phyloP scores from a whole-genome alignment of 2,329 filamentous ascomycete genomes.

The Ascochyta viciae-villosae region DNA sequence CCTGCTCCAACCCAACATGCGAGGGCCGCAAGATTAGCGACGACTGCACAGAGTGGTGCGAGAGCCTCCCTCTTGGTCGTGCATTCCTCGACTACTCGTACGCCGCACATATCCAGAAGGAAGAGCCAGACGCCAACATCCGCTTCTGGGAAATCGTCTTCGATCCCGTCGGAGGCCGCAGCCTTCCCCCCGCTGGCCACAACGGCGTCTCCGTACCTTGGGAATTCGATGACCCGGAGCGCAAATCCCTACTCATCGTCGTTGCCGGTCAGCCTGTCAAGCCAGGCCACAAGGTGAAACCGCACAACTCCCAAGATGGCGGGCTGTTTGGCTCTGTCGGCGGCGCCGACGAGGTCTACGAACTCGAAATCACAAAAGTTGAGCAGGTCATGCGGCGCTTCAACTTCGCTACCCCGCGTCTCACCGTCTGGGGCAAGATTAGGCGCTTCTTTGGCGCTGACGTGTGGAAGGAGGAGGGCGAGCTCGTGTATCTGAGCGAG shows the following conservation, averaged over 20 bases:
- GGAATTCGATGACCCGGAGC: conserved; percentile 31
- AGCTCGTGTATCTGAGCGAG: conserved; percentile 34
- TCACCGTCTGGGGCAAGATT: conserved; percentile 28
- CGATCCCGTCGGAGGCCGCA: conserved; percentile 37
- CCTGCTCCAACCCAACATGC: conserved; percentile 29
- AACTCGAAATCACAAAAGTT: conserved; percentile 35
- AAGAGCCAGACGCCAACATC: conserved; percentile 18
- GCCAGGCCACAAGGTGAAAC: conserved; percentile 12
- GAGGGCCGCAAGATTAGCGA: conserved; percentile 1
- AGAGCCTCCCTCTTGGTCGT: conserved; percentile 16
- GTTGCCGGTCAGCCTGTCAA: conserved; percentile 28
- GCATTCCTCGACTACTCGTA: conserved; percentile 36
- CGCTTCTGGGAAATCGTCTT: conserved; percentile 40
- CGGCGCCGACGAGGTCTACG: conserved; percentile 26
- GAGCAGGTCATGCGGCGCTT: conserved; percentile 32
- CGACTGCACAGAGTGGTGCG: conserved; percentile 28
- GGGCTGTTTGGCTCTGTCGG: conserved; percentile 27
- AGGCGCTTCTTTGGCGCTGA: conserved; percentile 40
- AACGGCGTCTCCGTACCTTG: conserved; percentile 8
- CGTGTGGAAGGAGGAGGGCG: conserved; percentile 31
- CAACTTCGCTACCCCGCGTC: conserved; percentile 21
- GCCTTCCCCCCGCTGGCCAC: conserved; percentile 12
- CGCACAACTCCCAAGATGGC: conserved; percentile 21
- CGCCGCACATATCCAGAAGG: conserved; percentile 19
- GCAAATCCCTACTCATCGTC: conserved; percentile 38